phyloP scores from a whole-genome alignment of 495 filamentous ascomycete genomes.

The Penicillium chermesinum region DNA sequence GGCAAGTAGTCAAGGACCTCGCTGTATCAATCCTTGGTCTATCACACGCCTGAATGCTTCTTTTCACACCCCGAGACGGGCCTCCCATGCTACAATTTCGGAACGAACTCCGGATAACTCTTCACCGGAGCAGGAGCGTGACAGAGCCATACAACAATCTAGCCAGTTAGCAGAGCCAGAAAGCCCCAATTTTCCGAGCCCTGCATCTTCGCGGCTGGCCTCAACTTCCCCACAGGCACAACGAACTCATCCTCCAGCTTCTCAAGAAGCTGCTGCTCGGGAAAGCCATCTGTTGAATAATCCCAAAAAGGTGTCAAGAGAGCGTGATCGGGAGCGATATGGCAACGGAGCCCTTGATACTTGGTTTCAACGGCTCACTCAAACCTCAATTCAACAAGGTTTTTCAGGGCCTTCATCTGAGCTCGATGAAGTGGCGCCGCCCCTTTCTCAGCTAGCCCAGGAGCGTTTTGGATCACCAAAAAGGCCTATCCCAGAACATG shows the following conservation, averaged over 20 bases:
- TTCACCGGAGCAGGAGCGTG: not conserved
- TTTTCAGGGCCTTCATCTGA: not conserved
- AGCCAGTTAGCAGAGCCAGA: not conserved
- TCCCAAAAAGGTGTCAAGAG: conserved; percentile 14
- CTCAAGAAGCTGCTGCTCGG: not conserved
- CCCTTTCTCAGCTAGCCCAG: conserved; percentile 22
- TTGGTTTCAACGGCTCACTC: conserved; percentile 32
- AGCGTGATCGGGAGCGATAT: conserved; percentile 30
- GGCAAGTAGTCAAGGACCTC: not conserved
- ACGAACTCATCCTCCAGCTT: not conserved
- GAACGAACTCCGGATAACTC: not conserved
- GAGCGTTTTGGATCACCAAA: conserved; percentile 17
- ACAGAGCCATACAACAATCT: too few species aligned
- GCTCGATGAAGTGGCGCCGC: conserved; percentile 8
- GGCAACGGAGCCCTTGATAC: conserved; percentile 39
- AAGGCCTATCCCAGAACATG: not conserved
- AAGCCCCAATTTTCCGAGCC: conserved; percentile 5
- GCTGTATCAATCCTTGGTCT: conserved; percentile 30
- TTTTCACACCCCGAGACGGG: conserved; percentile 8
- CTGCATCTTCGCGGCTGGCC: conserved; percentile 5
- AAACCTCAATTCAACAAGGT: conserved; percentile 7
- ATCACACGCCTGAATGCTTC: conserved; percentile 25
- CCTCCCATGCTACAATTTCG: not conserved
- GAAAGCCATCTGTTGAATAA: not conserved
- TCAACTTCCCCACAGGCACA: conserved; percentile 9